These are phyloP conservation scores for Kodamaea lidongshanica DNA, from an alignment of 805 yeast genomes.

Conservation along the genomic window DNA sequence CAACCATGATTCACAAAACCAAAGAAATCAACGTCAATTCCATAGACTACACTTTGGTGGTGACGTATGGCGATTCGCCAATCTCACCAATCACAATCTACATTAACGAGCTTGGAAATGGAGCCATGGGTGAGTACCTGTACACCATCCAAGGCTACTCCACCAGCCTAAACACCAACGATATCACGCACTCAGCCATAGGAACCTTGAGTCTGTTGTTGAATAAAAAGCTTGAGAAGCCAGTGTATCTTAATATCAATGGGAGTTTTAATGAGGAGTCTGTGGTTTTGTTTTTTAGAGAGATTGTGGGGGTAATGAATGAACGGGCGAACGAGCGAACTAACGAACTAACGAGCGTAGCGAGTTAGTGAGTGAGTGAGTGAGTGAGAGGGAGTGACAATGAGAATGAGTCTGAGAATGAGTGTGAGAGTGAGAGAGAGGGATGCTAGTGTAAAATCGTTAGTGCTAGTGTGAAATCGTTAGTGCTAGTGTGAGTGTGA, in stretches of 20 bases:
- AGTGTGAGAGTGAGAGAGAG: too few species aligned
- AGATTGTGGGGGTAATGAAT: constrained; percentile 5
- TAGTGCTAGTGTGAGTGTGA: too few species aligned
- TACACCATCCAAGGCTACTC: constrained; percentile 24
- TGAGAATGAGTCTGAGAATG: too few species aligned
- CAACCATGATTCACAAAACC: constrained; percentile 9
- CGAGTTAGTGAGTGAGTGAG: too few species aligned
- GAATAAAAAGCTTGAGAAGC: constrained; percentile 19
- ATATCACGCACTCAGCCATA: constrained; percentile 13
- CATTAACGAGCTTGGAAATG: constrained; percentile 20
- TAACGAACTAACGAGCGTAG: too few species aligned
- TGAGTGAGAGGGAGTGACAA: too few species aligned
- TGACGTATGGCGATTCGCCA: constrained; percentile 8
- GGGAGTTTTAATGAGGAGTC: constrained; percentile 12
- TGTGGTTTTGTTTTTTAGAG: constrained; percentile 8
- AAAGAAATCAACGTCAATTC: constrained; percentile 7
- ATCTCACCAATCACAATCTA: constrained; percentile 26
- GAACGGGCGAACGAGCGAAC: too few species aligned
- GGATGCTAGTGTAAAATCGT: too few species aligned
- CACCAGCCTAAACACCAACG: constrained; percentile 14
- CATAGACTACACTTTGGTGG: constrained; percentile 13
- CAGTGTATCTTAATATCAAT: constrained; percentile 27
- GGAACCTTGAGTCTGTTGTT: constrained; percentile 20
- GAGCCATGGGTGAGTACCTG: constrained; percentile 22
- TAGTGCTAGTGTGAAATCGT: too few species aligned